These are phyloP conservation scores for Rhizopus delemar DNA, from an alignment of 371 early-diverging fungal genomes.

Conservation along the genomic window DNA sequence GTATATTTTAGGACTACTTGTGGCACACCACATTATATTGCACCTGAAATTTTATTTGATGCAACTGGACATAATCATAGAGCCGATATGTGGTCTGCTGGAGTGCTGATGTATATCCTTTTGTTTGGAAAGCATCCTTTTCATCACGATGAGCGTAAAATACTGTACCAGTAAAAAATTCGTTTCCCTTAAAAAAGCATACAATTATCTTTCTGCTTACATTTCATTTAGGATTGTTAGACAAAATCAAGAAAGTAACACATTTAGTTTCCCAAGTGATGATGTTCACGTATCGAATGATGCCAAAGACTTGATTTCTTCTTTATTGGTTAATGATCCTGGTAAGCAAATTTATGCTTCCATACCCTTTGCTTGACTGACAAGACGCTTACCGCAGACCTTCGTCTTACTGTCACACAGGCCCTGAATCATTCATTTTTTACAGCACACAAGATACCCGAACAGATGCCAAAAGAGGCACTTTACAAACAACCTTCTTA, in stretches of 20 bases:
- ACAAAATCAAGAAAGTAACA: slow-evolving; percentile 2
- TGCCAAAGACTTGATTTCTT: slow-evolving; percentile 77
- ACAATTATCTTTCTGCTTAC: neutral
- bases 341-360: slow-evolving; percentile 31
- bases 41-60: slow-evolving; percentile 91
- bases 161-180: slow-evolving; percentile 71
- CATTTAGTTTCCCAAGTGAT: slow-evolving; percentile 9
- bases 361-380: neutral
- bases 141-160: slow-evolving; percentile 81
- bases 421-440: slow-evolving; percentile 26
- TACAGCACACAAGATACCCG: slow-evolving; percentile 12
- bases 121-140: slow-evolving; percentile 79
- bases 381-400: slow-evolving; percentile 2
- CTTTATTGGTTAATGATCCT: slow-evolving; percentile 82
- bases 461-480: slow-evolving; percentile 14
- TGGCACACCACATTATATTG: slow-evolving; percentile 98
- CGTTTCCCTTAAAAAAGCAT: neutral
- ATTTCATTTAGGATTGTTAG: neutral
- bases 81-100: slow-evolving; percentile 98
- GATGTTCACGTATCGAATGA: slow-evolving; percentile 61
- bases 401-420: slow-evolving; percentile 16
- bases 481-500: slow-evolving; percentile 6
- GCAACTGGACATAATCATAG: slow-evolving; percentile 88
- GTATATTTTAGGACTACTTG: slow-evolving; percentile 10
- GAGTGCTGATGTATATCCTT: slow-evolving; percentile 85